Conservation (phyloP, 2,329 filamentous ascomycete genomes). For the Xylaria polymorpha region DNA sequence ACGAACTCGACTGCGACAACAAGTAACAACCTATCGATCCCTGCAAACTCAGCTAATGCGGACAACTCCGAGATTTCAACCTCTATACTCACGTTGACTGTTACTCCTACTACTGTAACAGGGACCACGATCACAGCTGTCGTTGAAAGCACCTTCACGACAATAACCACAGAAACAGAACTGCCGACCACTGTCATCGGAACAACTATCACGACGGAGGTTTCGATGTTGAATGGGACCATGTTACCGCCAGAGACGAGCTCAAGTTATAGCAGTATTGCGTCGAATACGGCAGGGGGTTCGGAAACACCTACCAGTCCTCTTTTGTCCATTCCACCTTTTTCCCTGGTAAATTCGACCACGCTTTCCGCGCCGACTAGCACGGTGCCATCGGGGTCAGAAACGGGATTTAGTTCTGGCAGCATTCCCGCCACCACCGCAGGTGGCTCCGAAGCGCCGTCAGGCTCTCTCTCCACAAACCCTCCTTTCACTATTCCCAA, state of each 20-base stretch:
- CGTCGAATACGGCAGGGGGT: conserved; percentile 3
- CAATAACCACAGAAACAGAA: conserved; percentile 19
- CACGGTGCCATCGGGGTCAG: conserved; percentile 3
- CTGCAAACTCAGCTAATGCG: conserved; percentile 13
- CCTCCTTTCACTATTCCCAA: conserved; percentile 7
- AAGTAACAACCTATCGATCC: conserved; percentile 7
- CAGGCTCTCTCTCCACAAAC: conserved; percentile 2
- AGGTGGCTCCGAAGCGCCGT: conserved; percentile 3
- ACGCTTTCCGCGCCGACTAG: not conserved
- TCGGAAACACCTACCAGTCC: conserved; percentile 7
- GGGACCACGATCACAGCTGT: conserved; percentile 27
- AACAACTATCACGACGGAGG: conserved; percentile 25
- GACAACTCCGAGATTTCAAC: conserved; percentile 29
- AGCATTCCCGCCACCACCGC: not conserved
- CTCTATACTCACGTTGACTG: conserved; percentile 27
- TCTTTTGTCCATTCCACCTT: conserved; percentile 2
- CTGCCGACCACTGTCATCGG: conserved; percentile 31
- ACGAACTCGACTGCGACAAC: conserved; percentile 32
- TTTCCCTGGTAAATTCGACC: conserved; percentile 14
- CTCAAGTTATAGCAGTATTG: conserved; percentile 5
- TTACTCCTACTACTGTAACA: conserved; percentile 28
- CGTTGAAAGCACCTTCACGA: conserved; percentile 20
- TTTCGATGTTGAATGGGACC: conserved; percentile 23
- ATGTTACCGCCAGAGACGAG: conserved; percentile 11
- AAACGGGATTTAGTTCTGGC: conserved; percentile 3